These are phyloP conservation scores for Bjerkandera adusta DNA, from an alignment of 1,284 basidiomycete species.

Conservation along the genomic window DNA sequence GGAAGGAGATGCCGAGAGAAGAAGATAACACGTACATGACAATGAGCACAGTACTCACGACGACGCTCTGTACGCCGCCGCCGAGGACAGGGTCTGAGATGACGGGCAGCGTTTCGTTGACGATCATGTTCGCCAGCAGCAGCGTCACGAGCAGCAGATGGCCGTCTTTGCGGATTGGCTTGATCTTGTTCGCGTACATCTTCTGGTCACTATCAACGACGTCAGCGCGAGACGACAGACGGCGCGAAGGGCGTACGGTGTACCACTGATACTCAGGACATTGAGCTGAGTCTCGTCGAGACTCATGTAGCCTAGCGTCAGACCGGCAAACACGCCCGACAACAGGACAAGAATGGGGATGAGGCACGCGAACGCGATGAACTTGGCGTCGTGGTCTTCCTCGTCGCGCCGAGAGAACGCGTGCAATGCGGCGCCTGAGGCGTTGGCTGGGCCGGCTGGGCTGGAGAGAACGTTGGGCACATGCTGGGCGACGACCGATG, in stretches of 20 bases:
- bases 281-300: conserved; percentile 91
- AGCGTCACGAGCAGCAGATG: conserved; percentile 84
- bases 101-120: conserved; percentile 89
- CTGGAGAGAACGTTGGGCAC: conserved; percentile 35
- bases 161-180: conserved; percentile 84
- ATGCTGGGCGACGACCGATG: conserved; percentile 45
- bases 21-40: conserved; percentile 62
- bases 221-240: conserved; percentile 3
- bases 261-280: conserved; percentile 83
- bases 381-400: conserved; percentile 31
- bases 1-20: neutral
- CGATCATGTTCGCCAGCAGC: conserved; percentile 85
- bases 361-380: conserved; percentile 49
- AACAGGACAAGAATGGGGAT: conserved; percentile 61
- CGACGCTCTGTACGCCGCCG: conserved; percentile 78
- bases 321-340: conserved; percentile 69
- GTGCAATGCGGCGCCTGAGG: conserved; percentile 15
- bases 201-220: conserved; percentile 60
- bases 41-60: conserved; percentile 83
- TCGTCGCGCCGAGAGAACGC: conserved; percentile 30
- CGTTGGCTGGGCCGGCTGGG: conserved; percentile 23
- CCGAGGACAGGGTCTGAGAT: conserved; percentile 88
- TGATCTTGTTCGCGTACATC: conserved; percentile 80
- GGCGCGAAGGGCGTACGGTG: conserved; percentile 49
- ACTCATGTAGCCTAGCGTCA: conserved; percentile 90